Evolutionary conservation across 2,329 filamentous ascomycete genomes (phyloP), one percentile per base, ranked within the genome.

Genomic region (Fusarium dlaminii): DNA sequence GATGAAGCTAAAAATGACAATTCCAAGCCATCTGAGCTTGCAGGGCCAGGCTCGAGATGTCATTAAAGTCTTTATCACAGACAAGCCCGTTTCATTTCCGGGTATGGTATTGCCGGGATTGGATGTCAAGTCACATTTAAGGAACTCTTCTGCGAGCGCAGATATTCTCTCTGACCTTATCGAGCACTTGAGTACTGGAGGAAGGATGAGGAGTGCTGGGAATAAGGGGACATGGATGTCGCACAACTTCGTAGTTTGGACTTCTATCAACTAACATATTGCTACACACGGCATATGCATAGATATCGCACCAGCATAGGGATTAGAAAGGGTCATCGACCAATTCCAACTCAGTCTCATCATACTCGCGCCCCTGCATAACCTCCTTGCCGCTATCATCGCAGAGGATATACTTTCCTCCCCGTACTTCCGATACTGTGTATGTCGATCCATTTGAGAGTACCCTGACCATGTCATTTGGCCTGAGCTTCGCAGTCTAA

Each of bases 281-380:
- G 3, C 0, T 18, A 18, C 1, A 2, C 11, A 0, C 5, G 15
- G 22, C 12, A 0, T 45, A 13, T 4, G 1, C 2, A 27, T 30
- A 30, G 3, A 17, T 24, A 2, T 6, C 4, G 11, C 11, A 9
- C 10, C 0, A 6, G 2, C 5, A 7, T 4, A 5, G 4, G 11
- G 5, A 1, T 22, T n/a, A 48, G 5, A 48, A 48, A 12, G 27
- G 45, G 22, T 30, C 45, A 24, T 52, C n/a, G 1, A 52, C 48
- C 30, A 52, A 36, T 36, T 52, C n/a, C 17, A 34, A 20, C 30
- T 52, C 48, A 11, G 8, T 52, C 17, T 36, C 48, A 20, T 52
- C 48, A 27, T 52, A 52, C 30, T 52, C 48, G 13, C 48, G 48
- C 8, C 48, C 48, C 4, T 27, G 48, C 48, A 52, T 51, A 2